Base-by-base conservation (phyloP, 352 stramenopile genomes). In the Achlya hypogyna region DNA sequence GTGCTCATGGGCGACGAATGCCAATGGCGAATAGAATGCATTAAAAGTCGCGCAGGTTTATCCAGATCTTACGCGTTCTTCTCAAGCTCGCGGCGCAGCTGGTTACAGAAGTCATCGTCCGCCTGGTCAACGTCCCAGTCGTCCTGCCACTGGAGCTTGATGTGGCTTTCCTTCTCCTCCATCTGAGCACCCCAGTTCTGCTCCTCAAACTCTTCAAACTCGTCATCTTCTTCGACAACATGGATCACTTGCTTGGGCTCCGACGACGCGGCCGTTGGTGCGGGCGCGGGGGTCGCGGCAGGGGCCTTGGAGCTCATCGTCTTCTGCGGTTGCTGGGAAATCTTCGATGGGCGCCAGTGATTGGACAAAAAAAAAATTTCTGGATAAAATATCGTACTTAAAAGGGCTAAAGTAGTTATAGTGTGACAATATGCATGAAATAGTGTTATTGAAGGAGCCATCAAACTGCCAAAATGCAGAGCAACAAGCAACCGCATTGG, bases 31-130 rank as follows among this genome's bases (percentile, higher is more conserved):
- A 45, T 56, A 56, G 42, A 49, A 49, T 9, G 25, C n/a, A 35
- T 56, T 31, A 56, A 56, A n/a, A 56, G 31, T 10, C 16, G 31
- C 25, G 49, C 31, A 20, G 49, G 49, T 16, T 20, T 56, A 20
- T 4, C 25, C 4, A 49, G 2, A 20, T 22, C 28, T 59, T 72
- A 94, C 70, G 87, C 88, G 70, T 77, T 78, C 77, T 95, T 94
- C 68, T 91, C 78, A 52, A 96, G 76, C 67, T 96, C 86, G 72
- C 89, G 88, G 58, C 88, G 84, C 70, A 96, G 72, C 71, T 95
- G 88, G 78, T 95, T 93, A 79, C 88, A 96, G 68, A 96, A 96
- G 69, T 96, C 88, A 74, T 96, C 87, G 71, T 96, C 88, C n/a
- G 86, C 86, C 68, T 95, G 86, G 53, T 96, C 88, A 42, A 96